Conservation (phyloP, 2,329 filamentous ascomycete species). For the Paecilomyces sp. region DNA sequence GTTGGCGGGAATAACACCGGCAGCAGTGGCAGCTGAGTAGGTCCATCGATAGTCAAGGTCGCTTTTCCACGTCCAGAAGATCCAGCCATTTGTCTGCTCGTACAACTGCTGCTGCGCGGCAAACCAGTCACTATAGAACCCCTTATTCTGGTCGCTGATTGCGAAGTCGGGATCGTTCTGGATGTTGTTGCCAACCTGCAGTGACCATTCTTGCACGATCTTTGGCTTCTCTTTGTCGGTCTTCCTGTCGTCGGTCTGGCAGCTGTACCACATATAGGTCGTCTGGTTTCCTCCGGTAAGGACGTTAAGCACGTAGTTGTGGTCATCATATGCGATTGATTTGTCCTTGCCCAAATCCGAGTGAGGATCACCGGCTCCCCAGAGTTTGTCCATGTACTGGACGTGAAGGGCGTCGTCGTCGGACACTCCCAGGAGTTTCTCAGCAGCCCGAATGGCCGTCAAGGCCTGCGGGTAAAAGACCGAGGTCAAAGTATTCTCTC, state of each 20-base stretch:
- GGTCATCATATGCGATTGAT: background rate
- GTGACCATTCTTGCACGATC: background rate
- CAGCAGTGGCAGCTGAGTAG: background rate
- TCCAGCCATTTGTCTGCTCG: background rate
- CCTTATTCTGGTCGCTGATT: background rate
- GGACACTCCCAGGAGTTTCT: background rate
- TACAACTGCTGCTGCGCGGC: background rate
- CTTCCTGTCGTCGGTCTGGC: background rate
- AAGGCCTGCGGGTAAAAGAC: background rate
- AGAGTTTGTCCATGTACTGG: background rate
- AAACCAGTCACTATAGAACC: background rate
- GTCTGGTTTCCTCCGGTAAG: background rate
- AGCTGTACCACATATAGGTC: background rate
- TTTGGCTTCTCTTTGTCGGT: background rate
- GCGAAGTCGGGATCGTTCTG: background rate
- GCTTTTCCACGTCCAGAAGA: background rate
- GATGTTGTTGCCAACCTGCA: background rate
- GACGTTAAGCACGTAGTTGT: background rate
- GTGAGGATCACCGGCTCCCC: background rate
- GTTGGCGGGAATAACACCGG: background rate
- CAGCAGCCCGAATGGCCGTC: background rate
- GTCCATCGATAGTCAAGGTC: background rate
- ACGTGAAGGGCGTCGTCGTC: background rate
- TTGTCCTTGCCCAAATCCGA: background rate
- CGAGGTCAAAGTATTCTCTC: background rate